Percentiles rank a stretch among this genome's conserved stretches.
Evolutionary conservation across 108 stramenopile genomes (phyloP).

Genomic region (Chaetoceros tenuissimus): DNA sequence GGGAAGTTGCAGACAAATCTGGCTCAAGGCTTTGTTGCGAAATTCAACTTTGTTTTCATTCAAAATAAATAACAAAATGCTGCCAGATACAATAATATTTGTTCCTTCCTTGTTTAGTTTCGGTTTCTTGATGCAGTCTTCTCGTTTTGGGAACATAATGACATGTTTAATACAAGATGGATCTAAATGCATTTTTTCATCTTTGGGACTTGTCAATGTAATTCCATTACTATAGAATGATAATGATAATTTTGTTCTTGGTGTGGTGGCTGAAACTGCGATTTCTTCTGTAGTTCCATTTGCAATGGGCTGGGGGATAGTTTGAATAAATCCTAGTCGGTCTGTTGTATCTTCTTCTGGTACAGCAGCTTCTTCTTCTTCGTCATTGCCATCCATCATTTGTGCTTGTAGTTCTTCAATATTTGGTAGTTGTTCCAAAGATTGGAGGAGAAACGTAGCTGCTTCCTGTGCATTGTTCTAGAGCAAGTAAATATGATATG

Average conservation of each 20-base stretch:
- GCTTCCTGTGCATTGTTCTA: constrained; percentile 22
- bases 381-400: constrained; percentile 17
- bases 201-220: constrained; percentile 30
- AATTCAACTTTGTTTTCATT: constrained; percentile 19
- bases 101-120: constrained; percentile 6
- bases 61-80: constrained; percentile 26
- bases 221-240: constrained; percentile 31
- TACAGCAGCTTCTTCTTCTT: constrained; percentile 3
- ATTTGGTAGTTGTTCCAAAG: constrained; percentile 24
- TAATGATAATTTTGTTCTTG: constrained; percentile 42
- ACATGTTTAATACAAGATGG: constrained; percentile 17
- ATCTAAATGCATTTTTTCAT: constrained; percentile 17
- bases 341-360: constrained; percentile 2
- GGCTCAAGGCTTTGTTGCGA: constrained; percentile 32
- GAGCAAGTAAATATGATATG: neutral
- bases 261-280: constrained; percentile 43
- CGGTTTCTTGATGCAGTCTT: constrained; percentile 39
- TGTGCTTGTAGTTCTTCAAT: constrained; percentile 28
- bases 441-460: constrained; percentile 26
- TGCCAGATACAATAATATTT: constrained; percentile 13
- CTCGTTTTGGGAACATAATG: constrained; percentile 59
- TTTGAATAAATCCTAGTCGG: neutral
- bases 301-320: neutral
- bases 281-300: constrained; percentile 7
- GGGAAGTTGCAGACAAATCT: constrained; percentile 61